These are phyloP conservation scores for Hyparrhenia diplandra DNA, from an alignment of 176 grass and related monocot species.

Conservation along the genomic window DNA sequence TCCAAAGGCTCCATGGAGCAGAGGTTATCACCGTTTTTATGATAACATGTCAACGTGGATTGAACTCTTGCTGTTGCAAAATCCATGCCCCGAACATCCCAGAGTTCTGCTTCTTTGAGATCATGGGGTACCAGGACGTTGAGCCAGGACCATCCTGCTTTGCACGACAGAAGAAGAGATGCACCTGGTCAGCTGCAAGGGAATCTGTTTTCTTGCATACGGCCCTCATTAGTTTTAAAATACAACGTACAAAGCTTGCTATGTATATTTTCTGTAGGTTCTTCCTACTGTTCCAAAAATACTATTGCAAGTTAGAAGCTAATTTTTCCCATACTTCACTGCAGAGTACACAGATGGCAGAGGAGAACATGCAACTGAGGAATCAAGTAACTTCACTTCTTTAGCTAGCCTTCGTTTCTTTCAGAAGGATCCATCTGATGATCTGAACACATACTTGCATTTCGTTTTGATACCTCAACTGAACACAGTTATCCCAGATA, in stretches of 20 bases:
- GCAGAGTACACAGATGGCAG: slow-evolving; percentile 55
- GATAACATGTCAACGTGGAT: background rate
- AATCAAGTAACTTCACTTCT: slow-evolving; percentile 47
- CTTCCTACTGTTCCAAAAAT: background rate
- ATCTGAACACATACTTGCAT: background rate
- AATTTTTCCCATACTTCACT: slow-evolving; percentile 16
- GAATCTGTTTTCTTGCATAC: background rate
- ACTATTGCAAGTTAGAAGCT: background rate
- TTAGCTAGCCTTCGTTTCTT: background rate
- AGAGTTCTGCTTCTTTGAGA: too few species aligned
- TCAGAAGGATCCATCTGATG: background rate
- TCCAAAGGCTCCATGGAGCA: background rate
- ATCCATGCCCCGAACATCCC: background rate
- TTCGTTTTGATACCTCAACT: slow-evolving; percentile 1
- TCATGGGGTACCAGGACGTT: too few species aligned
- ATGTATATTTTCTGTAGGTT: background rate
- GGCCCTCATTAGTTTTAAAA: background rate
- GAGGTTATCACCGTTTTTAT: background rate
- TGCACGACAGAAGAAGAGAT: background rate
- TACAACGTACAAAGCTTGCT: background rate
- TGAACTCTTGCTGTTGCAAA: background rate
- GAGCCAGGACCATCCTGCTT: background rate
- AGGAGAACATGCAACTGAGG: slow-evolving; percentile 84
- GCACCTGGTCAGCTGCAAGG: background rate
- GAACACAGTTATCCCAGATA: slow-evolving; percentile 57